Percentiles rank a stretch among this genome's conserved stretches.
Evolutionary conservation across 2,329 filamentous ascomycete species (phyloP).

Genomic region (Ambrosiella xylebori): DNA sequence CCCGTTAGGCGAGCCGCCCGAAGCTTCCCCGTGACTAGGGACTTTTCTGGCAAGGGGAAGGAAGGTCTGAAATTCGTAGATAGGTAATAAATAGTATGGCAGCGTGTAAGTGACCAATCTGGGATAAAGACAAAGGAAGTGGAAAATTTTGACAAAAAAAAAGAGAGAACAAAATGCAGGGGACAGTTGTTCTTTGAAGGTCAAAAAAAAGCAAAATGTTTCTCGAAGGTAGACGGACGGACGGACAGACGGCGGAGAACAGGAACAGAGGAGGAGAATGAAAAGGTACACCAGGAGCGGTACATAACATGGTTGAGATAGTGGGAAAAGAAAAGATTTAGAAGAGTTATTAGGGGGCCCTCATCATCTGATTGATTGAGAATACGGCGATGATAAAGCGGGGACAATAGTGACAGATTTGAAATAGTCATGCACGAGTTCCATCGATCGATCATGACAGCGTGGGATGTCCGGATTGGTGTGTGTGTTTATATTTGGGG

Average conservation of each 20-base stretch:
- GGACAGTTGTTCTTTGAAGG: neutral
- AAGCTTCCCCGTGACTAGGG: neutral
- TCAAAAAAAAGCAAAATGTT: too few species aligned
- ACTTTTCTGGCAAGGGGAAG: neutral
- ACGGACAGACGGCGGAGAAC: too few species aligned
- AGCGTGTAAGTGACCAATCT: conserved; percentile 2
- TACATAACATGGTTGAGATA: too few species aligned
- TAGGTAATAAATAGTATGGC: neutral
- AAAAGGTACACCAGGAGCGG: too few species aligned
- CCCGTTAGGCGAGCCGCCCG: neutral
- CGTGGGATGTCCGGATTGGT: neutral
- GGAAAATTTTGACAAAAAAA: neutral
- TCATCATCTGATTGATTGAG: neutral
- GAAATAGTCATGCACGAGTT: neutral
- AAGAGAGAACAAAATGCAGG: neutral
- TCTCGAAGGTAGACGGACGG: too few species aligned
- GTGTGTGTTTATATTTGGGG: neutral
- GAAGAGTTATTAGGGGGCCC: too few species aligned
- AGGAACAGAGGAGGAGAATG: too few species aligned
- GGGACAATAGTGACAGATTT: neutral
- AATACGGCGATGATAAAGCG: neutral
- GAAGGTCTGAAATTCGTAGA: too few species aligned
- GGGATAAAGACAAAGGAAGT: neutral
- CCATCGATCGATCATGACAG: neutral
- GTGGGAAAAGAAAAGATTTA: too few species aligned